Conservation (phyloP, 768 basidiomycete genomes). For the Fomitopsis serialis region DNA sequence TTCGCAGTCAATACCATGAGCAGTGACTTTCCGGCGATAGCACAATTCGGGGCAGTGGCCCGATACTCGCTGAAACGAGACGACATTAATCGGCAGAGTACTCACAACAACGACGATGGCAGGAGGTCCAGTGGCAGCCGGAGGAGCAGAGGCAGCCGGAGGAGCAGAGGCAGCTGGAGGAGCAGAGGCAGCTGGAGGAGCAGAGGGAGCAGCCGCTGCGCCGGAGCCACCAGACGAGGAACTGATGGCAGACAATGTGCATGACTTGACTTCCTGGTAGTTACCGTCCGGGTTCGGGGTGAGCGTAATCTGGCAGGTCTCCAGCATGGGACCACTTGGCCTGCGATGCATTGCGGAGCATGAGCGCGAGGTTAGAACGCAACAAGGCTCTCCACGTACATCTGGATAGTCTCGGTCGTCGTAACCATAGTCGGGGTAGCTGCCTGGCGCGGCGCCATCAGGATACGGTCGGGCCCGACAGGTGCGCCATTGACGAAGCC, state of each 20-base stretch:
- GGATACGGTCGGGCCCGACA: slow-evolving; percentile 5
- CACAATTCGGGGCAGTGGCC: too few relatives aligned
- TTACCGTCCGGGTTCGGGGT: slow-evolving; percentile 25
- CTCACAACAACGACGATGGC: slow-evolving; percentile 1
- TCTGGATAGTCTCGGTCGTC: slow-evolving; percentile 31
- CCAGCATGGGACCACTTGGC: slow-evolving; percentile 18
- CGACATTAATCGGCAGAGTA: neutral
- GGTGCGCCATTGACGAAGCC: slow-evolving; percentile 25
- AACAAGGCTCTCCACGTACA: slow-evolving; percentile 28
- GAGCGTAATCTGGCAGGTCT: slow-evolving; percentile 31
- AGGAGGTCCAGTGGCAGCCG: neutral
- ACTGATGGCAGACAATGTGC: slow-evolving; percentile 13
- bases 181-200: slow-evolving; percentile 7
- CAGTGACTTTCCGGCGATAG: too few relatives aligned
- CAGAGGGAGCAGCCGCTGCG: slow-evolving; percentile 3
- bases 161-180: too few relatives aligned
- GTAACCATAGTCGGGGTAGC: slow-evolving; percentile 29
- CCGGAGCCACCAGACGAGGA: slow-evolving; percentile 6
- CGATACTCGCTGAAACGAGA: too few relatives aligned
- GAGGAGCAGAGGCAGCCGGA: too few relatives aligned
- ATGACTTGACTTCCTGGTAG: slow-evolving; percentile 26
- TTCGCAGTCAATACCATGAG: too few relatives aligned
- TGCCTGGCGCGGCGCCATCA: neutral
- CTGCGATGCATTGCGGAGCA: neutral
- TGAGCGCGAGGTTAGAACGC: too few relatives aligned